Base-by-base conservation (phyloP, 106 monocot species). In the Allium cepa region DNA sequence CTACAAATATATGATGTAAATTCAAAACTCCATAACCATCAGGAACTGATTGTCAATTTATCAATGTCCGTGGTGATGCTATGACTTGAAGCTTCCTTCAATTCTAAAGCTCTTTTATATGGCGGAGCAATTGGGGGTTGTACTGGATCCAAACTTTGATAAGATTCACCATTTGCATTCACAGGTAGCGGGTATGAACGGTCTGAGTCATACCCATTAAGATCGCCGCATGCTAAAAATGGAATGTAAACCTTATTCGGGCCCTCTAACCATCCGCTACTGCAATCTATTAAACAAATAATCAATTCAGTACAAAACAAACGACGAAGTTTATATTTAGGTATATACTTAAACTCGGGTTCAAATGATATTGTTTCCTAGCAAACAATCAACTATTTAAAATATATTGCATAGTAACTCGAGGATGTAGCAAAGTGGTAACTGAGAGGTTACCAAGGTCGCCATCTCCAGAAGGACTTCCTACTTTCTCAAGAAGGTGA, bases 41-140 rank as follows among this genome's bases (percentile, higher is more conserved):
- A 64, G 13, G 64, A 49, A 17, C 18, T 10, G 49, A 64, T 63
- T 50, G 81, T 74, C 49, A 79, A 76, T 57, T 76, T 84, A 50
- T 77, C 76, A 6, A 76, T 17, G 8, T 81, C 82, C 52, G 50
- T 52, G 36, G 36, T 36, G 28, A 73, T 56, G 26, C 82, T 77
- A 64, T 82, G 82, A 71, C 27, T 69, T 16, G 86, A 75, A 64
- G 77, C 90, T 68, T 95, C 91, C 74, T 95, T 95, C 67, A 91
- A 63, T 56, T 87, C 83, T 49, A 95, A 60, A 0, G 94, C 94
- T 12, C 80, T 88, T 72, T 95, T 95, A 59, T 95, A 96, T 45
- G 95, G 95, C 2, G 95, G 95, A 71, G 85, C 91, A 55, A 91
- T 96, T 3, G 88, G 91, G 12, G 95, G 95, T 69, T 96, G 95